phyloP scores from a whole-genome alignment of 805 yeast species.

The Metschnikowia anglica region DNA sequence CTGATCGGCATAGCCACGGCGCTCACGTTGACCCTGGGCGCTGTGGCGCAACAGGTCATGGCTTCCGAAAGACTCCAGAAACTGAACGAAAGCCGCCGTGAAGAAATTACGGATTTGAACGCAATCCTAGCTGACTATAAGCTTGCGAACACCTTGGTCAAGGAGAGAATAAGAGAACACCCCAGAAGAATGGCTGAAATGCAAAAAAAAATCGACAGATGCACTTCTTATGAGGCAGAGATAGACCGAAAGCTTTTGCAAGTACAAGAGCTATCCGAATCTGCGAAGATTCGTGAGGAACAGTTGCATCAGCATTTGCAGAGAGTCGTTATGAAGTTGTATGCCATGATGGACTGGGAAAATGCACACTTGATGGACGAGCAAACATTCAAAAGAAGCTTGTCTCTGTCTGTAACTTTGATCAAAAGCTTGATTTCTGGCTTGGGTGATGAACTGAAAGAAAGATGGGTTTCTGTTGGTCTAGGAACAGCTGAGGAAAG shows the following conservation, averaged over 20 bases:
- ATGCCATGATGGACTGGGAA: slow-evolving; percentile 26
- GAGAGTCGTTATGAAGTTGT: slow-evolving; percentile 21
- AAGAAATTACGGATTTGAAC: slow-evolving; percentile 3
- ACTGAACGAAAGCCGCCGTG: slow-evolving; percentile 1
- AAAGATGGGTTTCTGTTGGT: slow-evolving; percentile 12
- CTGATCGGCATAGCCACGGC: slow-evolving; percentile 25
- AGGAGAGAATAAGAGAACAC: slow-evolving; percentile 5
- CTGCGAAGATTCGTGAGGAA: slow-evolving; percentile 12
- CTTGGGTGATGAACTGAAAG: slow-evolving; percentile 6
- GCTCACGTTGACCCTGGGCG: slow-evolving; percentile 15
- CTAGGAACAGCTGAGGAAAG: slow-evolving; percentile 16
- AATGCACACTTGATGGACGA: slow-evolving; percentile 22
- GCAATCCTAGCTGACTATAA: slow-evolving; percentile 13
- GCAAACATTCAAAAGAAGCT: slow-evolving; percentile 14
- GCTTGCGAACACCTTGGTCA: slow-evolving; percentile 9
- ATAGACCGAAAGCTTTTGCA: slow-evolving; percentile 3
- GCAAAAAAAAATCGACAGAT: slow-evolving; percentile 7
- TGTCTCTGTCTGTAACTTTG: slow-evolving; percentile 13
- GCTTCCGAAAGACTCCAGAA: slow-evolving; percentile 6
- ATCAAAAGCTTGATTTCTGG: slow-evolving; percentile 14
- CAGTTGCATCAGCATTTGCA: slow-evolving; percentile 19
- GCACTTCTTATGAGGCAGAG: slow-evolving; percentile 9
- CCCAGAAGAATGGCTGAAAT: slow-evolving; percentile 15
- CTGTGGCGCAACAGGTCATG: slow-evolving; percentile 14
- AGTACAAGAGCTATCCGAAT: slow-evolving; percentile 1